Evolutionary conservation across 495 filamentous ascomycete genomes (phyloP).

Genomic region (Peziza echinospora): DNA sequence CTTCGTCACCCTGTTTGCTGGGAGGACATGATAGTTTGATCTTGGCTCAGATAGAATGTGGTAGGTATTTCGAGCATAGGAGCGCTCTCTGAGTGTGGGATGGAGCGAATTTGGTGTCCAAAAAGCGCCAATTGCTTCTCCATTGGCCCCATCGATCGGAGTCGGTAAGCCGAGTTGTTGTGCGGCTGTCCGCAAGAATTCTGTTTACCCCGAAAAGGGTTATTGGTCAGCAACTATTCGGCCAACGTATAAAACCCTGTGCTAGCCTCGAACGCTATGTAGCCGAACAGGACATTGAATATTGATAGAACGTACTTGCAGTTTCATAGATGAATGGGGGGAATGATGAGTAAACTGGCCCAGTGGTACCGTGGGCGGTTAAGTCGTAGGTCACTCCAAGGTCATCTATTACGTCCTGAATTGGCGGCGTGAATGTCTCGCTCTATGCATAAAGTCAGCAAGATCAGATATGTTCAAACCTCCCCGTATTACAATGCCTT

Average conservation of each 20-base stretch:
- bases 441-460: no score
- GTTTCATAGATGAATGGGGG: slow-evolving; percentile 30
- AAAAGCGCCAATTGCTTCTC: slow-evolving; percentile 27
- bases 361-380: slow-evolving; percentile 20
- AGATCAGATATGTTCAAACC: no score
- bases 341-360: slow-evolving; percentile 31
- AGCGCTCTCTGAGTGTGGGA: slow-evolving; percentile 22
- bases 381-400: slow-evolving; percentile 23
- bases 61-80: slow-evolving; percentile 22
- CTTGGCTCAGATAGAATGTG: slow-evolving; percentile 10
- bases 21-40: slow-evolving; percentile 20
- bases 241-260: neutral
- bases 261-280: no score
- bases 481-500: no score
- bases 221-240: slow-evolving; percentile 1
- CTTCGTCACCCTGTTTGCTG: slow-evolving; percentile 15
- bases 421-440: slow-evolving; percentile 24
- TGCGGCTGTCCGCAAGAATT: slow-evolving; percentile 29
- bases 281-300: no score
- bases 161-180: slow-evolving; percentile 29
- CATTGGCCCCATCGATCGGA: slow-evolving; percentile 26
- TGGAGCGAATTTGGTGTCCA: slow-evolving; percentile 27
- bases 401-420: slow-evolving; percentile 20
- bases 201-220: slow-evolving; percentile 15
- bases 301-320: slow-evolving; percentile 20